phyloP scores from a whole-genome alignment of 495 filamentous ascomycete genomes.

The Podospora bellae-mahoneyi region DNA sequence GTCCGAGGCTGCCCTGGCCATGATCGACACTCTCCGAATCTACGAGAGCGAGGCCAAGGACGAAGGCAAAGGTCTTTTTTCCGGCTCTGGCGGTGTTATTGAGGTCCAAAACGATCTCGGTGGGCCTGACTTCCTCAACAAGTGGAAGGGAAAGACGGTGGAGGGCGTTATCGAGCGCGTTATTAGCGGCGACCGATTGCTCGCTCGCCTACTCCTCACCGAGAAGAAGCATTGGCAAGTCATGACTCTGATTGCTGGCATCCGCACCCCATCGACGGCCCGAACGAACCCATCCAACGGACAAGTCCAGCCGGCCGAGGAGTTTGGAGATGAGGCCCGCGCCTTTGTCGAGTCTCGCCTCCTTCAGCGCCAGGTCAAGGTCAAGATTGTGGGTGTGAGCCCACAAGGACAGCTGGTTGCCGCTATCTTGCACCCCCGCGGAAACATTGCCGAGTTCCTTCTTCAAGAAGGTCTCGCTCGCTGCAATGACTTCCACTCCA shows the following conservation, averaged over 20 bases:
- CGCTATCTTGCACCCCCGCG: slow-evolving; percentile 76
- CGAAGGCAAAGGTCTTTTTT: slow-evolving; percentile 78
- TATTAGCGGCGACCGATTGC: slow-evolving; percentile 81
- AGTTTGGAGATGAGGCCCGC: slow-evolving; percentile 80
- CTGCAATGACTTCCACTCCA: slow-evolving; percentile 92
- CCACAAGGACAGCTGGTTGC: slow-evolving; percentile 82
- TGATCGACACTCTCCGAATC: slow-evolving; percentile 69
- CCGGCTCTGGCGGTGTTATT: slow-evolving; percentile 53
- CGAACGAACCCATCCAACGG: slow-evolving; percentile 71
- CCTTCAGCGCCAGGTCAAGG: slow-evolving; percentile 77
- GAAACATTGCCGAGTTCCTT: slow-evolving; percentile 85
- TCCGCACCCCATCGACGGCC: slow-evolving; percentile 80
- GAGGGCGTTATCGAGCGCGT: slow-evolving; percentile 81
- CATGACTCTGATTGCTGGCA: slow-evolving; percentile 83
- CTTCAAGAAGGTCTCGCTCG: slow-evolving; percentile 84
- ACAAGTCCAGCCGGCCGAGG: slow-evolving; percentile 77
- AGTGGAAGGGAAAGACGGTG: slow-evolving; percentile 72
- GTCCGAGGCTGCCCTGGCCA: slow-evolving; percentile 62
- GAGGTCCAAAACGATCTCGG: slow-evolving; percentile 76
- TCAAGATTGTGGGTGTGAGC: slow-evolving; percentile 78
- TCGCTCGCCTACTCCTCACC: slow-evolving; percentile 73
- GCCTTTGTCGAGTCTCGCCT: slow-evolving; percentile 81
- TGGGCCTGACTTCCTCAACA: slow-evolving; percentile 69
- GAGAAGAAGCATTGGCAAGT: slow-evolving; percentile 76
- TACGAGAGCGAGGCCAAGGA: slow-evolving; percentile 78